Percentiles rank a stretch among this genome's conserved stretches.
These are phyloP conservation scores for Arthrinium phaeospermum DNA, from an alignment of 2,329 filamentous ascomycete genomes.

Conservation along the genomic window DNA sequence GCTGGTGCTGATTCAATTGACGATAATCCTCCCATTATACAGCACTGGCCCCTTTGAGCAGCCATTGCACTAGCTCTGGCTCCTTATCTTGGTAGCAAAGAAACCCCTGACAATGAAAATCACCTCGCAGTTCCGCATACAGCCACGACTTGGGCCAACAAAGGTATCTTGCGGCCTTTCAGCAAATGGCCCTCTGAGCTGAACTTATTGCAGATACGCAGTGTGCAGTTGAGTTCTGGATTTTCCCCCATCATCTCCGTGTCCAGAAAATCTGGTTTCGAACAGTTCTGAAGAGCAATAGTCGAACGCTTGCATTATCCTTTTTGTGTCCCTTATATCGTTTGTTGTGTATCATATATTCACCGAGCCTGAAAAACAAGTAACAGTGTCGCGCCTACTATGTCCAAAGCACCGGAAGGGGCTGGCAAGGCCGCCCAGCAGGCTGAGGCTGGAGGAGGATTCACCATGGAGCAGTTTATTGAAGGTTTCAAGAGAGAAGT, in stretches of 20 bases:
- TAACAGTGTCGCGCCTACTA: not conserved
- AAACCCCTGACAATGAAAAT: constrained; percentile 3
- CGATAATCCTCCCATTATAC: not conserved
- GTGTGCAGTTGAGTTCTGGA: not conserved
- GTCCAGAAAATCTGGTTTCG: not conserved
- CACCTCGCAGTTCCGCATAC: not conserved
- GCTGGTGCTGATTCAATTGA: not conserved
- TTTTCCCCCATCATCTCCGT: not conserved
- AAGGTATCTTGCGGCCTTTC: not conserved
- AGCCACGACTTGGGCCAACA: not conserved
- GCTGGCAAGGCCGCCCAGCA: not conserved
- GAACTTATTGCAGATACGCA: not conserved
- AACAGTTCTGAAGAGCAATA: not conserved
- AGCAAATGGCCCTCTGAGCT: not conserved
- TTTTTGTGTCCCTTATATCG: not conserved
- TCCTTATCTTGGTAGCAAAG: not conserved
- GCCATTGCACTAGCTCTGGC: not conserved
- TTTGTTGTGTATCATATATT: no score
- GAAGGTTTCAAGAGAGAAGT: not conserved
- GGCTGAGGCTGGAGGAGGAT: not conserved
- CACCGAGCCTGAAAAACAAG: not conserved
- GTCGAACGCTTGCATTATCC: no score
- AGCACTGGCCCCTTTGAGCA: not conserved
- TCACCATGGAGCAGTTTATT: fast-evolving
- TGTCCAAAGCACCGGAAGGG: not conserved